Base-by-base conservation (phyloP, 306 rosid species). In the Cucurbita pepo region DNA sequence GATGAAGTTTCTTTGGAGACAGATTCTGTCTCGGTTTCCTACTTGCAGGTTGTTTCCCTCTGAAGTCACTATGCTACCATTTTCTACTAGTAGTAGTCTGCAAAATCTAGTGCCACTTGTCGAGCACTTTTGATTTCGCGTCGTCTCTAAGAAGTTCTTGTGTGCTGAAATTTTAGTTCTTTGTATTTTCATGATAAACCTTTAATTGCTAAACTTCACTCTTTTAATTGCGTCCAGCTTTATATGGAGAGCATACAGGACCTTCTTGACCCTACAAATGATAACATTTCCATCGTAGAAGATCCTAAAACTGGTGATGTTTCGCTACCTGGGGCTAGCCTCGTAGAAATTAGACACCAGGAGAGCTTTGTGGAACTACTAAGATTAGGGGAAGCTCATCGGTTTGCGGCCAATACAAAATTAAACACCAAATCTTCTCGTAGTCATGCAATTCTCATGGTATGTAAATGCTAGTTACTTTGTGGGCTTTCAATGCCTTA, bases 251-350 rank as follows among this genome's bases (percentile, higher is more conserved):
- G 93, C 52, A 87, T 95, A 79, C 97, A 91, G 73, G 97, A 95
- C 81, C 88, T 95, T 55, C 96, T 91, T 74, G 95, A 91, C 84
- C 99, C 99, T 14, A 62, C 95, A 65, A 95, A 95, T 71, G 99
- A 91, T 82, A 91, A 89, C 80, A 95, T 95, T 74, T 54, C 96
- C 72, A 89, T 95, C 3, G 83, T 88, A 62, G 99, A 95, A 79
- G 97, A 95, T 86, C 97, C 96, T 52, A 95, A 91, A 87, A 88
- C 96, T 13, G 97, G 97, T 13, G 97, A 95, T 88, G 97, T 95
- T 77, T 91, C 99, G 9, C 62, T 95, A 63, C 99, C 97, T 34
- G 99, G 99, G 77, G 99, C 96, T 75, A 95, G 61, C 77, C 83
- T 89, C 47, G 81, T 95, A 65, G 95, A 95, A 80, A 86, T 95